Base-by-base conservation (phyloP, 495 filamentous ascomycete genomes). In the Xylaria longipes region DNA sequence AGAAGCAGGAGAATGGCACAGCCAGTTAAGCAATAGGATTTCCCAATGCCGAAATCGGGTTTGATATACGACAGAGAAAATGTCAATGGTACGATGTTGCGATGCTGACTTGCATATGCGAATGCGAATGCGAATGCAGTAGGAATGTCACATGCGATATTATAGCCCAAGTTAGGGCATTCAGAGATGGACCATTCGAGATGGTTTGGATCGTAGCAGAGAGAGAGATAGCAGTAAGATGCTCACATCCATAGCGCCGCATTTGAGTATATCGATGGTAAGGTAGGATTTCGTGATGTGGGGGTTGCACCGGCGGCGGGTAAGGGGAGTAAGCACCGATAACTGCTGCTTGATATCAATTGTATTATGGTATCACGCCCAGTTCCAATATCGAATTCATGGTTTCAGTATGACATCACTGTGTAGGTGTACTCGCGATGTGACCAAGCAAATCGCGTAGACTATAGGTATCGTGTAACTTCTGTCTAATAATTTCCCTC, bases 211-310 rank as follows among this genome's bases (percentile, higher is more conserved):
- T n/a, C 7, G 7, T 14, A 54, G 50, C 17, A 52, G 7, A 54
- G 50, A 29, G 50, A 29, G 50, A 27, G 25, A 54, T 27, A 54
- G 50, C 50, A 15, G 50, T 29, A 29, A 54, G 8, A 54, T 5
- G 50, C 48, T 12, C 9, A 2, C 6, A 27, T 14, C 11, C 22
- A 29, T 29, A 29, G 50, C 22, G 50, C 11, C 25, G 22, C 50
- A 54, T 54, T 54, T 20, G 45, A 43, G 20, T 48, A 48, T 48
- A 20, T 48, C 45, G 20, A 48, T 48, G 5, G 45, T 1, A 20
- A 48, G 45, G 50, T 54, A 37, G 56, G 4, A 48, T 58, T 31
- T 58, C 56, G 56, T 35, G 56, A 31, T 58, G 56, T 58, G 56
- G 56, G 56, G 56, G 56, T 58, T 37, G 7, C 56, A 58, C 14